Base-by-base conservation (phyloP, 441 rosid species). In the Brassica hybrid region DNA sequence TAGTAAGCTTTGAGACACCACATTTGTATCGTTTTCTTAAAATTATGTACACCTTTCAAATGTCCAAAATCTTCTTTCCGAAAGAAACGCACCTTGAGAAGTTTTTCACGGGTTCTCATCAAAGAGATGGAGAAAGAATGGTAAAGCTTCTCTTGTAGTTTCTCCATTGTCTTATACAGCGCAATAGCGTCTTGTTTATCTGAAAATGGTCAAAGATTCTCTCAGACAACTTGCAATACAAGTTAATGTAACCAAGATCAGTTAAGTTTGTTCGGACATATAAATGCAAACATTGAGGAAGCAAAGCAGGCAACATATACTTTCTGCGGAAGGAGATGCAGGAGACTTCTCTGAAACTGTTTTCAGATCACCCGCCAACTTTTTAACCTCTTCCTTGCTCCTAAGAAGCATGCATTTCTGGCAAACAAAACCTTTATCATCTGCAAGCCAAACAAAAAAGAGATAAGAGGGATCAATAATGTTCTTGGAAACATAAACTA, bases 81-180 rank as follows among this genome's bases (percentile, higher is more conserved):
- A 23, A 54, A 62, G 80, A 45, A 17, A 60, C 82, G 25, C 58
- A 96, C 99, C 98, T 94, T 89, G 64, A 92, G 82, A 83, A 94
- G 87, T 67, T 89, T 89, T 73, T 96, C 99, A 66, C 87, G 88
- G 70, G 96, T 88, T 81, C 87, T 89, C 90, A 94, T 78, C 82
- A 92, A 82, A 80, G 67, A 72, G 73, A 90, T 83, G 76, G 97
- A 88, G 84, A 84, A 91, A 41, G 96, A 89, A 88, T 92, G 97
- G 85, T 73, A 91, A 41, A 96, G 78, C 80, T 84, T 79, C 82
- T 48, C 83, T 82, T 96, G 97, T 65, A 89, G 85, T 78, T 84
- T 84, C 88, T 94, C 99, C 61, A 87, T 59, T 76, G 62, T 71
- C 83, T 88, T 90, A 71, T 86, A 84, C 18, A 67, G 27, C 38